These are phyloP conservation scores for Stipa capillata DNA, from an alignment of 176 grass and related monocot species.

Conservation along the genomic window DNA sequence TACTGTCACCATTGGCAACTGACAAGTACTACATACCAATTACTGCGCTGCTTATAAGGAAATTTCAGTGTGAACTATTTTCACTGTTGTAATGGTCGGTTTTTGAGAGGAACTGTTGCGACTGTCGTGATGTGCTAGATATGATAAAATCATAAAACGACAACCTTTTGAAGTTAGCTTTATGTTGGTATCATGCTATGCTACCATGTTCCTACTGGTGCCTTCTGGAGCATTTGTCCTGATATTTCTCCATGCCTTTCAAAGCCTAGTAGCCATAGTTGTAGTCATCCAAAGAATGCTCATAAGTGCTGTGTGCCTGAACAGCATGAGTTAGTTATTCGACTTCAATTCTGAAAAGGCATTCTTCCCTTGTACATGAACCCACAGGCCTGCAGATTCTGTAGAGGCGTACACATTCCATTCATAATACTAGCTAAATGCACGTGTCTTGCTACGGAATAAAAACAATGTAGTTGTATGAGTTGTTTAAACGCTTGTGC, in stretches of 20 bases:
- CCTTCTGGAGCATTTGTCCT: neutral
- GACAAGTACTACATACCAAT: too few species aligned
- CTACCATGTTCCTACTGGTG: neutral
- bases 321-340: neutral
- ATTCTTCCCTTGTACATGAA: neutral
- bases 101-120: too few species aligned
- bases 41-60: too few species aligned
- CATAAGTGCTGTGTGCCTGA: neutral
- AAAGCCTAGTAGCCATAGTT: neutral
- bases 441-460: too few species aligned
- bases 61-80: too few species aligned
- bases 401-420: neutral
- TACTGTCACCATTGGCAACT: too few species aligned
- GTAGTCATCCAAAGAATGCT: neutral
- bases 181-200: neutral
- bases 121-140: too few species aligned
- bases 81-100: too few species aligned
- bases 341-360: neutral
- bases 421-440: too few species aligned
- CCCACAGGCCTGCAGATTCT: neutral
- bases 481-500: too few species aligned
- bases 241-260: neutral
- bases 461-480: too few species aligned
- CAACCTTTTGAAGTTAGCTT: neutral
- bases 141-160: neutral